Percentiles rank a stretch among this genome's conserved stretches.
phyloP scores from a whole-genome alignment of 495 filamentous ascomycete species.

The Gamarada debralockiae region DNA sequence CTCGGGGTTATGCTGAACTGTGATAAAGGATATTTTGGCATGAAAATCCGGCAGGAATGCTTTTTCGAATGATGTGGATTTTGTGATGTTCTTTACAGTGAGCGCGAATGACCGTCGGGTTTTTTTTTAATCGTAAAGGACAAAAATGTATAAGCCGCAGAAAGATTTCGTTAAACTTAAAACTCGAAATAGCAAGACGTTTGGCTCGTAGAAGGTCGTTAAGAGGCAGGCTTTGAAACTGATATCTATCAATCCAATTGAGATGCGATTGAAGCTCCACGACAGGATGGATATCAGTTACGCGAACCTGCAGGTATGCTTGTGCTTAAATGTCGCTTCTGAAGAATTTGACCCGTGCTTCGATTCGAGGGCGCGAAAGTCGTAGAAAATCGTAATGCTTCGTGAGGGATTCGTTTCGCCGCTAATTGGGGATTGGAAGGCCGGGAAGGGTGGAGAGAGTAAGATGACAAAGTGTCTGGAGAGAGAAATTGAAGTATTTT shows the following conservation, averaged over 20 bases:
- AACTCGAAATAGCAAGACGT: conserved; percentile 40
- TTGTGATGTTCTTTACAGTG: conserved; percentile 19
- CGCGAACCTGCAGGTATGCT: conserved; percentile 30
- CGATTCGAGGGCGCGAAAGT: conserved; percentile 21
- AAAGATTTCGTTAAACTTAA: conserved; percentile 31
- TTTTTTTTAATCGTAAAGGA: conserved; percentile 24
- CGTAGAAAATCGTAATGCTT: conserved; percentile 26
- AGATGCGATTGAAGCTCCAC: conserved; percentile 28
- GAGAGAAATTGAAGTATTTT: conserved; percentile 22
- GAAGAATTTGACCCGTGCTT: conserved; percentile 24
- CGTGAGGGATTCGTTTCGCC: conserved; percentile 26
- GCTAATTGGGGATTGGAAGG: conserved; percentile 8
- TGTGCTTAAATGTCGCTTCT: conserved; percentile 30
- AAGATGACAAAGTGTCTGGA: not conserved
- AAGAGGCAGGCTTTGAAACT: conserved; percentile 31
- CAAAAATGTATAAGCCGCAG: conserved; percentile 24
- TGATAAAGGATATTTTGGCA: conserved; percentile 8
- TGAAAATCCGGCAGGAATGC: conserved; percentile 7
- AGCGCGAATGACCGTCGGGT: conserved; percentile 18
- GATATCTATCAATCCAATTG: conserved; percentile 27
- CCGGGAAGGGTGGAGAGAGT: not conserved
- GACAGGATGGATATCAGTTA: conserved; percentile 25
- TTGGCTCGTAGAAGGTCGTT: conserved; percentile 58
- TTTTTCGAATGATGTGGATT: conserved; percentile 4
- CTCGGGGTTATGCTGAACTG: not conserved